These are phyloP conservation scores for Cunninghamia lanceolata DNA, from an alignment of 75 land plant genomes.

Conservation along the genomic window DNA sequence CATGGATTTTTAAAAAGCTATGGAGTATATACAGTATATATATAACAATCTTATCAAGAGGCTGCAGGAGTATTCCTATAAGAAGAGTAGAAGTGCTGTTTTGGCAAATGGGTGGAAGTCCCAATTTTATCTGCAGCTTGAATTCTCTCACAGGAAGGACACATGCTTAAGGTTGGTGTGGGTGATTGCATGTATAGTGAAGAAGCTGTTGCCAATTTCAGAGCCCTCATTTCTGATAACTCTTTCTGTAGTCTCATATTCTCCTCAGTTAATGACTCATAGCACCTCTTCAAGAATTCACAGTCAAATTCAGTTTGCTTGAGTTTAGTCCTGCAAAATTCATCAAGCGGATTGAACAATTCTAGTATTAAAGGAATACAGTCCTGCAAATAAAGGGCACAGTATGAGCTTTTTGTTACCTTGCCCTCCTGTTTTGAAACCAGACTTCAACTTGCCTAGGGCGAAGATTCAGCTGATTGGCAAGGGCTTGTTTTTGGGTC, in stretches of 20 bases:
- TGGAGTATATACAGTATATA: neutral
- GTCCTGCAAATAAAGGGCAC: too few relatives aligned
- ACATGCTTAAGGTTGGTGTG: slow-evolving; percentile 36
- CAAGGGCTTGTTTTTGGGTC: slow-evolving; percentile 33
- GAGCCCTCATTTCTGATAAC: slow-evolving; percentile 32
- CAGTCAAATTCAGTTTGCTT: slow-evolving; percentile 61
- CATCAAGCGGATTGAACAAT: neutral
- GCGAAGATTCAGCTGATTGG: slow-evolving; percentile 27
- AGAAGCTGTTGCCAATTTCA: slow-evolving; percentile 10
- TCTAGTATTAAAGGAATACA: too few relatives aligned
- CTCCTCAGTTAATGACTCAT: slow-evolving; percentile 38
- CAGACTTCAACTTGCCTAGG: slow-evolving; percentile 45
- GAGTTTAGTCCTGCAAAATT: slow-evolving; percentile 35
- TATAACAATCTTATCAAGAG: neutral
- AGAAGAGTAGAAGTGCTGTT: neutral
- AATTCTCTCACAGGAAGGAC: slow-evolving; percentile 47
- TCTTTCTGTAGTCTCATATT: slow-evolving; percentile 43
- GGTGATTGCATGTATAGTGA: slow-evolving; percentile 34
- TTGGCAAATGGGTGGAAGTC: neutral
- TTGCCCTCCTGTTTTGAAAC: slow-evolving; percentile 47
- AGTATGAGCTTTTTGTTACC: slow-evolving; percentile 6
- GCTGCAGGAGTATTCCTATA: neutral
- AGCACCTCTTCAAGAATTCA: slow-evolving; percentile 39
- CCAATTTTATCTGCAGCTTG: slow-evolving; percentile 2
- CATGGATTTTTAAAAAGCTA: neutral